Evolutionary conservation across 257 asterid species (phyloP).

Genomic region (Lycium ferocissimum): DNA sequence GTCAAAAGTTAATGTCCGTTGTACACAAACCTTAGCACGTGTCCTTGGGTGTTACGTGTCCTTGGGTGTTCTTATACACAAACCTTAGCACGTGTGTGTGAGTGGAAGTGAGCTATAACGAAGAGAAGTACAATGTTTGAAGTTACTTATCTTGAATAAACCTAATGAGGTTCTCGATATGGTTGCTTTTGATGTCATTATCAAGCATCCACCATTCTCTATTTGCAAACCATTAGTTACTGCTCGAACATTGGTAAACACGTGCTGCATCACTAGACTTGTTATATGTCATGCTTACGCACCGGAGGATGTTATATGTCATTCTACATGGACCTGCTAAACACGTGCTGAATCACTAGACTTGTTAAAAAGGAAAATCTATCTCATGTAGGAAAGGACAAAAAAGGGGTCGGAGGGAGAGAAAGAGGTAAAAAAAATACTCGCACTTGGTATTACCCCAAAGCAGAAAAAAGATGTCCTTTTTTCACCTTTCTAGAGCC

Average conservation of each 20-base stretch:
- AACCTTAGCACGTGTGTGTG: neutral
- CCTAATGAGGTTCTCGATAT: neutral
- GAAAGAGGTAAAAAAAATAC: neutral
- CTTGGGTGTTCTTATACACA: neutral
- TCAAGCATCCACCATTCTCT: constrained; percentile 10
- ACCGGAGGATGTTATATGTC: neutral
- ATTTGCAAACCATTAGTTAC: neutral
- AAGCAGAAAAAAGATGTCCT: neutral
- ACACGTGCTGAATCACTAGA: neutral
- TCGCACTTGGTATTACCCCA: neutral
- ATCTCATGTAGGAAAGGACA: neutral
- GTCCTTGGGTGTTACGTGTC: neutral
- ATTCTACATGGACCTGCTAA: neutral
- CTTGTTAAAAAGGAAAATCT: neutral
- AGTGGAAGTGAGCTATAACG: neutral
- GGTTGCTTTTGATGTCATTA: neutral
- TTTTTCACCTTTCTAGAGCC: neutral
- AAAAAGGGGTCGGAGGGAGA: neutral
- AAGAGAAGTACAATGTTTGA: neutral
- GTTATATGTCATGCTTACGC: constrained; percentile 14
- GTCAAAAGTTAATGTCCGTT: neutral
- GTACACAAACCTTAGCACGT: neutral
- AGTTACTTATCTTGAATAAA: neutral
- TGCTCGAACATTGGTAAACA: neutral
- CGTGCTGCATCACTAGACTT: no score